These are phyloP conservation scores for Erythrobasidium hasegawianum DNA, from an alignment of 1,284 basidiomycete species.

Conservation along the genomic window DNA sequence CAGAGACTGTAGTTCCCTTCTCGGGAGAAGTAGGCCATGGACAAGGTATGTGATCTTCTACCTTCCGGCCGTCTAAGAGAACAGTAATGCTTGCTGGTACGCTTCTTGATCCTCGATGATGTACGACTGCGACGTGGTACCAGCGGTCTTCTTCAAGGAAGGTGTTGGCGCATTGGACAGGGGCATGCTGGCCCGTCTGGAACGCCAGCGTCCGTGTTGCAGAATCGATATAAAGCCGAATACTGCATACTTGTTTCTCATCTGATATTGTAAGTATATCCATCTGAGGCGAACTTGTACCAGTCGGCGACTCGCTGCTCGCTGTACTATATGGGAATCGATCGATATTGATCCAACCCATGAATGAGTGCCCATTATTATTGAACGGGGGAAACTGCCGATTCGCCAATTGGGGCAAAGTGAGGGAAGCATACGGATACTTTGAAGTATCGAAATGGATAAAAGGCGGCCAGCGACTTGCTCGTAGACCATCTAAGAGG, in stretches of 20 bases:
- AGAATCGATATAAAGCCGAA: conserved; percentile 19
- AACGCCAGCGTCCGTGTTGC: conserved; percentile 13
- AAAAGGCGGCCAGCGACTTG: conserved; percentile 14
- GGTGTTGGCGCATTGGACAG: conserved; percentile 18
- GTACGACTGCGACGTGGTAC: conserved; percentile 35
- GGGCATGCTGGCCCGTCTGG: conserved; percentile 13
- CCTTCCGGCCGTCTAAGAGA: conserved; percentile 30
- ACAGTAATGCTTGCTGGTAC: conserved; percentile 1
- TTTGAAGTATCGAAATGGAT: conserved; percentile 29
- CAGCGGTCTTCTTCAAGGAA: conserved; percentile 1
- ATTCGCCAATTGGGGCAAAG: conserved; percentile 17
- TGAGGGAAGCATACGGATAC: background rate
- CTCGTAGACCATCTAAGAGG: conserved; percentile 21
- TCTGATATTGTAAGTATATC: conserved; percentile 6
- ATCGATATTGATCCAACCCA: conserved; percentile 33
- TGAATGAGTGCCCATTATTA: conserved; percentile 34
- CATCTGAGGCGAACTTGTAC: no score
- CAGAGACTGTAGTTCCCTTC: conserved; percentile 20
- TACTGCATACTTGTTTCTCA: conserved; percentile 13
- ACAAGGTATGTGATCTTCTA: conserved; percentile 3
- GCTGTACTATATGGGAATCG: conserved; percentile 1
- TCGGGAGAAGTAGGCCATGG: conserved; percentile 30
- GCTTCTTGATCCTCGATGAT: conserved; percentile 29
- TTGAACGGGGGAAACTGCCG: conserved; percentile 17
- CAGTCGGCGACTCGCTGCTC: background rate